Base-by-base conservation (phyloP, 140 eudicot species). In the Stevia rebaudiana region DNA sequence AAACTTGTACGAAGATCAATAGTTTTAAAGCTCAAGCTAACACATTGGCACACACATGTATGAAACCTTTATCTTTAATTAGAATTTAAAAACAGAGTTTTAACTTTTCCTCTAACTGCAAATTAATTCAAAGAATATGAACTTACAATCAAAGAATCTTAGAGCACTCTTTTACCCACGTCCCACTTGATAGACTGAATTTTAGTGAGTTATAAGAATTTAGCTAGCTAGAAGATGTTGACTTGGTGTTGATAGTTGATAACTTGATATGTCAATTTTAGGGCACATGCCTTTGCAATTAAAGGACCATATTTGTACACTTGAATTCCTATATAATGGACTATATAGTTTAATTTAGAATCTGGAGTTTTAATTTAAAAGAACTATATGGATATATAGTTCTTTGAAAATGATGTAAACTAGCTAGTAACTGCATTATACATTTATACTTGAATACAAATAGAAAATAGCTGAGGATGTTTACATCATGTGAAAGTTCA, bases 231-330 rank as follows among this genome's bases (percentile, higher is more conserved):
- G 49, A 74, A 39, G 79, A 67, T 74, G 79, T 63, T 74, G 79
- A 74, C 65, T 28, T 67, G 56, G 69, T 59, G 55, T 65, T 66
- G n/a, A n/a, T n/a, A n/a, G n/a, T n/a, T n/a, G n/a, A n/a, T n/a
- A n/a, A n/a, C n/a, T n/a, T n/a, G 63, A 74, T 74, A 74, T 47
- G 79, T 66, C 79, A 67, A 74, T 67, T 56, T 66, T 56, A 33
- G 31, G 54, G 55, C 78, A 74, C 78, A 58, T 73, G 78, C 54
- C 68, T 25, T 65, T 46, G 28, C 40, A 13, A 71, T 51, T 50
- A 11, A 48, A 49, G 68, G 68, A 37, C 73, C 73, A 57, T 74
- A 47, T 36, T 7, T 65, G 36, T 65, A 30, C 66, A 55, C 61
- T 65, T 44, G 31, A 36, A 65, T 74, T 74, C 55, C 46, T 47